Evolutionary conservation across 495 filamentous ascomycete genomes (phyloP), one percentile per base, ranked within the genome.

Genomic region (Penicillium bovifimosum): DNA sequence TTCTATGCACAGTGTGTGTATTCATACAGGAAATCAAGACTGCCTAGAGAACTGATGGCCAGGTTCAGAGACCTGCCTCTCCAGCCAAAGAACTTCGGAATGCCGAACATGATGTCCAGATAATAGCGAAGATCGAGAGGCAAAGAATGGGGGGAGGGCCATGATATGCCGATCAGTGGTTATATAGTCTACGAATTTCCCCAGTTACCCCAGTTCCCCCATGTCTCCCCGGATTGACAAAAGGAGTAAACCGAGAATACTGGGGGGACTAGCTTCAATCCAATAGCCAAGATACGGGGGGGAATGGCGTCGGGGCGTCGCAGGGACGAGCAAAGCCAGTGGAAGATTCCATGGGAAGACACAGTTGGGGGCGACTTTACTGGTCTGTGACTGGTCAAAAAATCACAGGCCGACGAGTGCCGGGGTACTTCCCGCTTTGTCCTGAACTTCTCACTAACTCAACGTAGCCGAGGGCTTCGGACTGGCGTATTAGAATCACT

Each of bases 21-120:
- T 29, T 29, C 56, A 42, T 64, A 70, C 65, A 86, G 65, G 64
- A 88, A 88, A 69, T 87, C 84, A 47, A 82, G 76, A 61, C 84
- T 84, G 43, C 83, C 84, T 35, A 87, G 77, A 8, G 80, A 72
- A 53, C 80, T 83, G 43, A 88, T 82, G 36, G 81, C 83, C 60
- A 82, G 71, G 57, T 86, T 86, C 38, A 88, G 76, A 66, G 71
- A 67, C 33, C 75, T 60, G 71, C 85, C 85, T 58, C 74, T 75
- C 51, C 81, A 80, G 61, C 85, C 85, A 48, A 86, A 83, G 64
- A 75, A 86, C 40, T 63, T 69, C 24, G 67, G 65, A 34, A 62
- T 63, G 13, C 67, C 69, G 60, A 74, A 70, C 71, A 74, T 74
- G 39, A 40, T 68, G 61, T 36, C 34, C 32, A 54, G 44, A 38